Percentiles rank a stretch among this genome's conserved stretches.
These are phyloP conservation scores for Termitomyces sp. DNA, from an alignment of 768 basidiomycete species.

Conservation along the genomic window DNA sequence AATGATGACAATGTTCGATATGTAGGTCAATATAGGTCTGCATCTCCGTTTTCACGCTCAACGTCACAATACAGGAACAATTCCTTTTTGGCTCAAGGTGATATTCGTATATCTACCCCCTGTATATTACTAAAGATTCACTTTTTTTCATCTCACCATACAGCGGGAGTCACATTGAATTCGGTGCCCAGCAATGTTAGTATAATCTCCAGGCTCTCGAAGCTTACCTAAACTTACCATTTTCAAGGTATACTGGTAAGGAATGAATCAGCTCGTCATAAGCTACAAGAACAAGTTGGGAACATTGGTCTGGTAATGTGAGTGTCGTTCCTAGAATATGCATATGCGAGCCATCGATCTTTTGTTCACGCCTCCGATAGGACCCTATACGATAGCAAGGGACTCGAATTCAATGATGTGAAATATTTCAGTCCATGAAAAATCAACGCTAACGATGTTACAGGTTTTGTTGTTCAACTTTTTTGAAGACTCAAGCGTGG, in stretches of 20 bases:
- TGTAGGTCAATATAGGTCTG: conserved; percentile 9
- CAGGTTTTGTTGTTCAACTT: conserved; percentile 76
- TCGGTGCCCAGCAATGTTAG: conserved; percentile 66
- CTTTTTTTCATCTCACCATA: not conserved
- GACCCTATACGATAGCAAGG: conserved; percentile 64
- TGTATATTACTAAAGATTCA: not conserved
- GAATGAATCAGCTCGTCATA: conserved; percentile 46
- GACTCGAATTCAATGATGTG: conserved; percentile 66
- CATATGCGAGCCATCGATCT: not conserved
- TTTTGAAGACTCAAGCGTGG: conserved; percentile 59
- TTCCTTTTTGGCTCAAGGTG: conserved; percentile 56
- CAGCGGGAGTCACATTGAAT: conserved; percentile 49
- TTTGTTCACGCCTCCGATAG: conserved; percentile 16
- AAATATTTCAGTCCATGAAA: not conserved
- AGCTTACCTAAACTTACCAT: not conserved
- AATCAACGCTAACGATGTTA: not conserved
- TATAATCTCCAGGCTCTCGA: not conserved
- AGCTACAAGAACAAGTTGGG: conserved; percentile 49
- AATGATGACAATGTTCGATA: conserved; percentile 40
- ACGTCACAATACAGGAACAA: conserved; percentile 35
- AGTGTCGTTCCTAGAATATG: conserved; percentile 18
- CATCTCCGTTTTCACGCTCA: not conserved
- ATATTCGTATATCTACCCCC: not conserved
- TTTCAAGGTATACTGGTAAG: conserved; percentile 66
- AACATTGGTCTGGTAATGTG: conserved; percentile 59